These are phyloP conservation scores for Dittrichia graveolens DNA, from an alignment of 129 eudicot species.

Conservation along the genomic window DNA sequence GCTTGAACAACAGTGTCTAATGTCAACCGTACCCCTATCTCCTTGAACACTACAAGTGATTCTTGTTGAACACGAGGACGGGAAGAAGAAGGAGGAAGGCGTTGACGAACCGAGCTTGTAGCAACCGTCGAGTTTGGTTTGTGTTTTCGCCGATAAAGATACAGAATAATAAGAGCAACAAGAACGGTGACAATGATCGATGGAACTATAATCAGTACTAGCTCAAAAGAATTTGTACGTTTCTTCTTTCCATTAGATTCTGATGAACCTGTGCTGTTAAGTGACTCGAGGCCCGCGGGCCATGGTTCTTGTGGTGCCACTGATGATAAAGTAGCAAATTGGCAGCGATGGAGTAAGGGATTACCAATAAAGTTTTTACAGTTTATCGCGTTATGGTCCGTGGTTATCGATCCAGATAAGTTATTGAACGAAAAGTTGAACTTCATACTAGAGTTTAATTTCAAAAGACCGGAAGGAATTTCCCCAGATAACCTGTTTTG, in stretches of 20 bases:
- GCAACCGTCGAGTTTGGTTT: slow-evolving; percentile 32
- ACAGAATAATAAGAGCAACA: slow-evolving; percentile 44
- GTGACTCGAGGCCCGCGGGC: slow-evolving; percentile 14
- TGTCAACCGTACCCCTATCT: slow-evolving; percentile 60
- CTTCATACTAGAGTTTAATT: slow-evolving; percentile 19
- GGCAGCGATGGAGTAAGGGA: slow-evolving; percentile 40
- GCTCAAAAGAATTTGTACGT: slow-evolving; percentile 40
- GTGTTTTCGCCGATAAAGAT: slow-evolving; percentile 41
- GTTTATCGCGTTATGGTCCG: slow-evolving; percentile 30
- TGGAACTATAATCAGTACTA: slow-evolving; percentile 46
- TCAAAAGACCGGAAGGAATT: slow-evolving; percentile 33
- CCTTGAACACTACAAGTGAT: slow-evolving; percentile 47
- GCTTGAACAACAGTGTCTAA: slow-evolving; percentile 54
- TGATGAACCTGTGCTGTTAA: slow-evolving; percentile 24
- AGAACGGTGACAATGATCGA: slow-evolving; percentile 45
- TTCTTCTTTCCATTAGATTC: slow-evolving; percentile 25
- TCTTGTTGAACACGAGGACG: slow-evolving; percentile 34
- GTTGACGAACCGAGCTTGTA: slow-evolving; percentile 11
- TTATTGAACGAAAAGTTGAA: slow-evolving; percentile 46
- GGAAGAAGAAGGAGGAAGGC: slow-evolving; percentile 25
- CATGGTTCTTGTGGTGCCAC: slow-evolving; percentile 36
- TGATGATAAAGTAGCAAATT: slow-evolving; percentile 27
- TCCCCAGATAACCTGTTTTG: slow-evolving; percentile 43
- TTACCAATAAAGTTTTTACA: slow-evolving; percentile 38
- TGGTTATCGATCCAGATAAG: slow-evolving; percentile 40